Evolutionary conservation across 495 filamentous ascomycete species (phyloP), one percentile per base, ranked within the genome.

Genomic region (Collariella sp.): DNA sequence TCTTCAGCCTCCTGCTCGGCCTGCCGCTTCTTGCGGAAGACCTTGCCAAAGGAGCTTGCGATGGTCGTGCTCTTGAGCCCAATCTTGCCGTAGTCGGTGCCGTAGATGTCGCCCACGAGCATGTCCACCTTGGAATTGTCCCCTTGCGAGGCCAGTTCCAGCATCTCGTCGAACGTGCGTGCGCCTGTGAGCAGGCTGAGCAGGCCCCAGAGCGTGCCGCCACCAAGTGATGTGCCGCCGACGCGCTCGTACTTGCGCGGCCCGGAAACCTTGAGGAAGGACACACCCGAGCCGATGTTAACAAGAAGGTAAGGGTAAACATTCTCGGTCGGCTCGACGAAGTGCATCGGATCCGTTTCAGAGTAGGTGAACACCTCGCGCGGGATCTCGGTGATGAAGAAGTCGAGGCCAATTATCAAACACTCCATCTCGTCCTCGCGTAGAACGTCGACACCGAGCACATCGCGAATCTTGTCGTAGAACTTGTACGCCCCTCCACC

Each of bases 381-480:
- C 46, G 93, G 94, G 58, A 97, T 97, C 63, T 97, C 90, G 53
- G 85, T 95, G 60, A 97, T 96, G 76, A 98, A 97, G 73, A 97
- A 98, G 69, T 98, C 94, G 31, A 98, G 83, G 20, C 91, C 91
- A 50, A 90, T 93, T 60, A 98, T 98, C 46, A 98, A 72, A 69
- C 93, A 98, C 70, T 96, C 89, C 94, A 98, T 98, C 70, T 98
- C 93, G 62, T 98, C 93, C 67, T 97, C 94, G 20, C 89, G 76
- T 55, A 91, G 69, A 41, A 98, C 89, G 61, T 96, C 85, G 15
- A 96, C 85, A 4, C 63, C 63, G 31, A 98, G 72, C 2, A 80
- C 79, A 38, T 89, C 79, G 63, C 83, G 84, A 59, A 97, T 85
- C 70, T 82, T 84, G 63, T 96, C 89, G 64, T 97, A 96, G 70